phyloP scores from a whole-genome alignment of 495 filamentous ascomycete genomes.

The Podospora didyma region DNA sequence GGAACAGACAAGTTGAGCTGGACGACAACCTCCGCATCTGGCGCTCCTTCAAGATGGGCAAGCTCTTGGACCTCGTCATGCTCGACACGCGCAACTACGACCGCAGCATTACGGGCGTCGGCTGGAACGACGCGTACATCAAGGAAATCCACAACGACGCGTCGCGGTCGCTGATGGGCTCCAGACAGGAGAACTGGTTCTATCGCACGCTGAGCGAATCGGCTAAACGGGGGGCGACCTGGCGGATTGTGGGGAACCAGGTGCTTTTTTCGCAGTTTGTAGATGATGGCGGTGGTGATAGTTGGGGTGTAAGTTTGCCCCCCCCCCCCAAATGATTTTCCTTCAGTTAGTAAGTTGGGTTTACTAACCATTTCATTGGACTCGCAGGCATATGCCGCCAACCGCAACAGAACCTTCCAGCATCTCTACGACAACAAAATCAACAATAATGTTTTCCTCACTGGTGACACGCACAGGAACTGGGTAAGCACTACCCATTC shows the following conservation, averaged over 20 bases:
- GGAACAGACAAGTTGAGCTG: slow-evolving; percentile 65
- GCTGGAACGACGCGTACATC: slow-evolving; percentile 56
- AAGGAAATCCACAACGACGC: slow-evolving; percentile 53
- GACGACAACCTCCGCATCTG: slow-evolving; percentile 69
- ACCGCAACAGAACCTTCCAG: slow-evolving; percentile 58
- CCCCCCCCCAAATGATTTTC: too few species aligned
- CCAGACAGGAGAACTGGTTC: slow-evolving; percentile 66
- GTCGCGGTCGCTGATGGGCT: slow-evolving; percentile 58
- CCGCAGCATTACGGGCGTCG: slow-evolving; percentile 49
- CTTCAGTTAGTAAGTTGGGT: too few species aligned
- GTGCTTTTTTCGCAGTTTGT: slow-evolving; percentile 56
- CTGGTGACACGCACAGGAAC: slow-evolving; percentile 60
- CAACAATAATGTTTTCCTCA: slow-evolving; percentile 61
- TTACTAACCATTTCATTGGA: too few species aligned
- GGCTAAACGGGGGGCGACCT: slow-evolving; percentile 50
- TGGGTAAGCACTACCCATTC: too few species aligned
- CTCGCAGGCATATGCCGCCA: slow-evolving; percentile 58
- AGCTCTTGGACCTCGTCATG: slow-evolving; percentile 63
- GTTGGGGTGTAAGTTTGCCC: too few species aligned
- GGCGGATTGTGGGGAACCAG: slow-evolving; percentile 64
- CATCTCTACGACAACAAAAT: slow-evolving; percentile 59
- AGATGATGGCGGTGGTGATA: too few species aligned
- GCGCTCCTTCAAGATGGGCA: slow-evolving; percentile 61
- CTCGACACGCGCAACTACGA: slow-evolving; percentile 67
- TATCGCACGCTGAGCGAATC: slow-evolving; percentile 48